phyloP scores from a whole-genome alignment of 108 stramenopile species.

The Ochromonas danica region DNA sequence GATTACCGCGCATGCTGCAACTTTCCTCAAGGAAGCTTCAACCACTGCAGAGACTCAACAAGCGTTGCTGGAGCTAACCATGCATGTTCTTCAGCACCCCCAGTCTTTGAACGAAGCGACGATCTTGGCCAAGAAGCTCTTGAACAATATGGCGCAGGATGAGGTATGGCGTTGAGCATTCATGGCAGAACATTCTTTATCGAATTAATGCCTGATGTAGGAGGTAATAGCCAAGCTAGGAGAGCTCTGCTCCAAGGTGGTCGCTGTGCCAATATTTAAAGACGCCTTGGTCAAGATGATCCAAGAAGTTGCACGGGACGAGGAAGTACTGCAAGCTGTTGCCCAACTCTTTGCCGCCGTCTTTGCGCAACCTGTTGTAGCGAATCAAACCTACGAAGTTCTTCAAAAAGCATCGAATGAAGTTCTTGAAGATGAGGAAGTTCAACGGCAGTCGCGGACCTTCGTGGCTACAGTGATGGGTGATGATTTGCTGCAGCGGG shows the following conservation, averaged over 20 bases:
- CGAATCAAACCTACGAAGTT: not conserved
- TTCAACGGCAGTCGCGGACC: not conserved
- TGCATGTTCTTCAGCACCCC: constrained; percentile 30
- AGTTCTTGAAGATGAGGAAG: constrained; percentile 4
- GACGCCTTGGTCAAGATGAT: not conserved
- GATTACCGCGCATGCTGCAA: constrained; percentile 22
- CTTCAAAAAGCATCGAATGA: not conserved
- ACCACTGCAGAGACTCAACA: constrained; percentile 19
- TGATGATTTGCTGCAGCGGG: constrained; percentile 28
- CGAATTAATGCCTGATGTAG: too few species aligned
- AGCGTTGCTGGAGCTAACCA: constrained; percentile 6
- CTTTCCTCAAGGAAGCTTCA: constrained; percentile 32
- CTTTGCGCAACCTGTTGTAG: not conserved
- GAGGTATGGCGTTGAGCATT: too few species aligned
- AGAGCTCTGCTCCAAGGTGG: not conserved
- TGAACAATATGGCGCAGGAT: not conserved
- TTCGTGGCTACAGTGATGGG: constrained; percentile 28
- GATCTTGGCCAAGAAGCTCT: not conserved
- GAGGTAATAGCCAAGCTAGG: not conserved
- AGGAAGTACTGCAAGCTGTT: not conserved
- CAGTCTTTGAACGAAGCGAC: not conserved
- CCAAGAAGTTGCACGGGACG: not conserved
- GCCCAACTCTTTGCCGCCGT: not conserved
- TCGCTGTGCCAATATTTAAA: not conserved
- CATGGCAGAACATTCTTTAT: too few species aligned